Base-by-base conservation (phyloP, 495 filamentous ascomycete species). In the Diplogelasinospora grovesii region DNA sequence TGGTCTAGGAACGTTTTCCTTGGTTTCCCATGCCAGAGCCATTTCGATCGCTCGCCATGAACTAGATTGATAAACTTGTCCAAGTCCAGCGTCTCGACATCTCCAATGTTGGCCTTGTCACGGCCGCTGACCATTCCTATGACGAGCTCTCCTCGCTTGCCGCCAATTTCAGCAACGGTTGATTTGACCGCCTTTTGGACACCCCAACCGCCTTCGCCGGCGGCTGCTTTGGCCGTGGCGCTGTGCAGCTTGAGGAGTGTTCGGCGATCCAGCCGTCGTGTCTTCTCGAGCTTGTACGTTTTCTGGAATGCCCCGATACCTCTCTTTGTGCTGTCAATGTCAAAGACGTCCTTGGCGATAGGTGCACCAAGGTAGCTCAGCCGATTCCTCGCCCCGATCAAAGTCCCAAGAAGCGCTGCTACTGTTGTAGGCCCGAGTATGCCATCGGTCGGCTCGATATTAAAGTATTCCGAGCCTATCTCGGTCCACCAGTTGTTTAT, bases 401-500 rank as follows among this genome's bases (percentile, higher is more conserved):
- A 70, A 46, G 90, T 79, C 5, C 92, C 92, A 14, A 98, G 64
- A 19, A 98, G 63, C 3, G 85, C 93, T 18, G 88, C 82, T 10
- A 97, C 89, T 1, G 86, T 96, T 0, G 89, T 95, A 3, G 92
- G 89, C 0, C 92, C 92, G 5, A 98, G 64, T 21, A 89, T 85
- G 9, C 89, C 89, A 60, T 98, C 93, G 15, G 79, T 84, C 2
- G 92, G 93, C 60, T 97, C 93, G 15, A 86, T 70, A 41, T 86
- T 93, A 64, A 89, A 95, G 44, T 86, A 74, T 32, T 96, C 89
- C 0, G 82, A 83, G 3, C 93, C 92, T 29, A 96, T 82, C 49
- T 96, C 87, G 2, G 82, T 79, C 92, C 92, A 98, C 92, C 93
- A 98, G 60, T 95, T 85, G 48, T 79, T 82, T 52, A 98, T 80